Base-by-base conservation (phyloP, 495 filamentous ascomycete genomes). In the Lasiosphaeriaceae sp. region DNA sequence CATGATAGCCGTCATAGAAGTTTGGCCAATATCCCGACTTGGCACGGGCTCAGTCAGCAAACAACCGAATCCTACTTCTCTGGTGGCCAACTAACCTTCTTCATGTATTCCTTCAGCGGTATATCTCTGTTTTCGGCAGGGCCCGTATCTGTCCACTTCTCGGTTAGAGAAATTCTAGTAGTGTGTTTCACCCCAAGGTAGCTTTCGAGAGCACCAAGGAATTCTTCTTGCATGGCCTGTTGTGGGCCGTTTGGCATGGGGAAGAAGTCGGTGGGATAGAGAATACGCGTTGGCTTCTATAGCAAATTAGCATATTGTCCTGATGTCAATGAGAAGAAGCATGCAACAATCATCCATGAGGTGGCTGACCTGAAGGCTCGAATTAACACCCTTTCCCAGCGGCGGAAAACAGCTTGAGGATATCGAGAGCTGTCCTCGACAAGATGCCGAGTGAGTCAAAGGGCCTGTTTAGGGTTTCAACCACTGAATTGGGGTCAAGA, bases 241-340 rank as follows among this genome's bases (percentile, higher is more conserved):
- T 54, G 37, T 2, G 12, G 35, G 3, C 41, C 26, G 51, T 54
- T 46, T 1, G 37, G 34, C 9, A 54, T 22, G 3, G 39, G 35
- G 51, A 54, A 31, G 35, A 37, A 54, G 0, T 54, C 51, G 11
- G 39, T 44, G 16, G 51, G 37, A 11, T 54, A 54, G 6, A 54
- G 21, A 16, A 54, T n/a, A 2, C 29, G 23, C 2, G 26, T 50
- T 9, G 48, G 48, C 19, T 29, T 29, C 48, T 50, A 16, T 12
- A 35, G 7, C 4, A 7, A 43, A 12, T 43, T 43, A 11, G 39
- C 14, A 11, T 43, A 9, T 31, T 31, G 4, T 31, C 26, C 26
- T 31, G 9, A 31, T n/a, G n/a, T n/a, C n/a, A n/a, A n/a, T n/a
- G n/a, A n/a, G n/a, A 14, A 14, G 34, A 37, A 37, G 34, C 34